phyloP scores from a whole-genome alignment of 768 basidiomycete species.

The Psilocybe subaeruginosa region DNA sequence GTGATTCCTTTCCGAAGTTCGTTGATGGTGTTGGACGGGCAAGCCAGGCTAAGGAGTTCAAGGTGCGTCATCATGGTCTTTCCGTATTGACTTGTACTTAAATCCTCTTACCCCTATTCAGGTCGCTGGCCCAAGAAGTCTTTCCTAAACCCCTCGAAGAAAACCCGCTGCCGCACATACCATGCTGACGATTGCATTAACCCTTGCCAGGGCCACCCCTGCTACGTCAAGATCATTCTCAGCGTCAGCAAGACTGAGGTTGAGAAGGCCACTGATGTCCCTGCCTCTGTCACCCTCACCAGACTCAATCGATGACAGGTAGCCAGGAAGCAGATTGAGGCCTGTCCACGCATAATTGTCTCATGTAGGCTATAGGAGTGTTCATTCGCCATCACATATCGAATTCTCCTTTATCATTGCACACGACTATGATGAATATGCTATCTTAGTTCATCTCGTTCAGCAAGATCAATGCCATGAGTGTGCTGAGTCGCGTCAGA shows the following conservation, averaged over 20 bases:
- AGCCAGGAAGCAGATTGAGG: constrained; percentile 87
- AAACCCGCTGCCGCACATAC: no score
- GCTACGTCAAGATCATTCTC: constrained; percentile 95
- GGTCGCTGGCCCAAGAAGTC: no score
- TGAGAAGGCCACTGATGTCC: constrained; percentile 85
- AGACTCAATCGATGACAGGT: constrained; percentile 87
- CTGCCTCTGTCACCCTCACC: constrained; percentile 31
- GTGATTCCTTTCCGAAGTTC: constrained; percentile 96
- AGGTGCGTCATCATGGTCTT: constrained; percentile 50
- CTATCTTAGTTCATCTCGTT: no score
- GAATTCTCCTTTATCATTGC: neutral
- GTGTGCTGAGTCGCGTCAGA: no score
- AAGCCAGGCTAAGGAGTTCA: constrained; percentile 95
- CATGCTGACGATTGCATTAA: constrained; percentile 93
- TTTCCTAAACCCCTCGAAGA: no score
- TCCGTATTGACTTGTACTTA: neutral
- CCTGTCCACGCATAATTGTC: constrained; percentile 57
- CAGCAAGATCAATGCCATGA: no score
- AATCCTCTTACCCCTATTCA: no score
- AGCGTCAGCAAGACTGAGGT: constrained; percentile 79
- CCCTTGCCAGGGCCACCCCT: constrained; percentile 96
- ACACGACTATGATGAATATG: neutral
- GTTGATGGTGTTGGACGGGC: constrained; percentile 94
- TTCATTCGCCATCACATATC: neutral
- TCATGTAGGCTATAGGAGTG: constrained; percentile 6